These are phyloP conservation scores for Mycena chlorophos DNA, from an alignment of 768 basidiomycete species.

Conservation along the genomic window DNA sequence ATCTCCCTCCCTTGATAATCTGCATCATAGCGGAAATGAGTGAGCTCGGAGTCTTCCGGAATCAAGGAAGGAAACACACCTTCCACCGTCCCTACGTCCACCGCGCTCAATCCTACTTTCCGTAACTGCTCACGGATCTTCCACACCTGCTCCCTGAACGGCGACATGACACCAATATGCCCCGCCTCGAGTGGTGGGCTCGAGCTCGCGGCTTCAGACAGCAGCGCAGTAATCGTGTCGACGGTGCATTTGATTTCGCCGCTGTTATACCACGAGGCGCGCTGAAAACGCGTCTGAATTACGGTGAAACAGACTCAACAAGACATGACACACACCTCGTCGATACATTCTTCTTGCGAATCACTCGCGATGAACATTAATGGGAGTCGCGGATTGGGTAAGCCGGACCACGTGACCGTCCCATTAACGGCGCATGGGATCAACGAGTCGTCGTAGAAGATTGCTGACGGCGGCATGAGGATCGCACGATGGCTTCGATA, in stretches of 20 bases:
- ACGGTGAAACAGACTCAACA: neutral
- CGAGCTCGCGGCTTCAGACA: constrained; percentile 36
- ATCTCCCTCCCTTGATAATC: constrained; percentile 55
- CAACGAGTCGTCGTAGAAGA: constrained; percentile 53
- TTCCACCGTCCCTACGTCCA: constrained; percentile 55
- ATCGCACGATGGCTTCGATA: constrained; percentile 54
- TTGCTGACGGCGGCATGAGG: constrained; percentile 53
- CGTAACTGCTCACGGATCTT: constrained; percentile 47
- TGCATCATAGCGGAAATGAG: constrained; percentile 20
- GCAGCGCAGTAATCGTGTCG: constrained; percentile 39
- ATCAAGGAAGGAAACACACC: constrained; percentile 26
- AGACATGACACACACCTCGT: constrained; percentile 36
- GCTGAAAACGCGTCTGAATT: constrained; percentile 25
- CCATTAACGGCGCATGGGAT: constrained; percentile 49
- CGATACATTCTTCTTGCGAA: constrained; percentile 43
- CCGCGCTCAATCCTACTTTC: constrained; percentile 39
- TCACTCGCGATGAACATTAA: constrained; percentile 47
- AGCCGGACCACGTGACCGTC: constrained; percentile 39
- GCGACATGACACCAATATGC: constrained; percentile 53
- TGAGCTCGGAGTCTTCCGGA: neutral
- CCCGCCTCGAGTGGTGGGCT: constrained; percentile 40
- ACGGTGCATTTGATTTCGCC: constrained; percentile 47
- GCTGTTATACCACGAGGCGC: constrained; percentile 51
- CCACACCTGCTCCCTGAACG: constrained; percentile 56
- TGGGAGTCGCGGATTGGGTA: constrained; percentile 41